These are phyloP conservation scores for Camelina neglecta DNA, from an alignment of 345 rosid species.

Conservation along the genomic window DNA sequence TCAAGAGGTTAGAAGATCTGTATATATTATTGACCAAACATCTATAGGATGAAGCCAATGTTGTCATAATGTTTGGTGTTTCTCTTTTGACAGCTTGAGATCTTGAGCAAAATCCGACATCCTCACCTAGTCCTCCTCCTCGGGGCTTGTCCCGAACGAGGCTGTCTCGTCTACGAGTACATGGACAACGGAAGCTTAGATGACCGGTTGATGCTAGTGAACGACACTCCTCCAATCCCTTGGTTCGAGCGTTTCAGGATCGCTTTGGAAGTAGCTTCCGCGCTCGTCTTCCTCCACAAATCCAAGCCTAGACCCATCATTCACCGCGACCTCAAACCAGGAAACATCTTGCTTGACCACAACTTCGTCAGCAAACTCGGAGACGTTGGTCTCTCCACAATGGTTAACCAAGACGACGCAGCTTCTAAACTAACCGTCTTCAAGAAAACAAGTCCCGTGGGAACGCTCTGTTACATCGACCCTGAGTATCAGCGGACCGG, in stretches of 20 bases:
- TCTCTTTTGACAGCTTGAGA: conserved; percentile 64
- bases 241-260: conserved; percentile 84
- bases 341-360: conserved; percentile 82
- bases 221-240: conserved; percentile 67
- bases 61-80: conserved; percentile 3
- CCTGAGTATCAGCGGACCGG: conserved; percentile 95
- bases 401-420: conserved; percentile 57
- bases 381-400: conserved; percentile 83
- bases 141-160: conserved; percentile 87
- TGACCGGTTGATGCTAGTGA: conserved; percentile 48
- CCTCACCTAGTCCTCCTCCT: conserved; percentile 91
- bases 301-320: conserved; percentile 76
- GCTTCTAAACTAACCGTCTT: conserved; percentile 43
- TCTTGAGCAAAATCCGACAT: conserved; percentile 82
- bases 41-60: neutral
- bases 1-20: conserved; percentile 39
- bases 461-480: conserved; percentile 86
- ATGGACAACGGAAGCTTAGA: conserved; percentile 51
- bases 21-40: neutral
- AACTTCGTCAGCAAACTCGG: conserved; percentile 88
- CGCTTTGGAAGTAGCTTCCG: conserved; percentile 92
- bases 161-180: conserved; percentile 80
- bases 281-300: conserved; percentile 79
- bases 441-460: conserved; percentile 75
- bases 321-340: conserved; percentile 94